A percentile compares a stretch with the other conserved stretches of the same genome.
Conservation (phyloP, 2,329 filamentous ascomycete genomes). For the Aspergillus sp. region DNA sequence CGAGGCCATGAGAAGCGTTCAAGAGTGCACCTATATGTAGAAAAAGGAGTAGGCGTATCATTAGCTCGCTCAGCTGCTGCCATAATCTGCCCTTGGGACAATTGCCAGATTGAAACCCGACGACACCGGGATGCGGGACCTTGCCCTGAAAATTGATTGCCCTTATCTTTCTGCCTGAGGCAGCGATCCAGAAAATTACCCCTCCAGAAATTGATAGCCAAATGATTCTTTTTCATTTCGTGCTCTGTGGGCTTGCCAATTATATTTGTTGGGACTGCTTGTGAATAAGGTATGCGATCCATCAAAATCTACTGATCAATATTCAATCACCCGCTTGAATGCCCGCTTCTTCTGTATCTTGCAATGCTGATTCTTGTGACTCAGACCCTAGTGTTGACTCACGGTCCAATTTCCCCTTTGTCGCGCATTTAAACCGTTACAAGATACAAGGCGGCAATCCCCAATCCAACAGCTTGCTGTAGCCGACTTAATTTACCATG, state of each 20-base stretch:
- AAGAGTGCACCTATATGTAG: background rate
- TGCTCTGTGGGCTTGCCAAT: slow-evolving; percentile 12
- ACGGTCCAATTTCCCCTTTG: slow-evolving; percentile 6
- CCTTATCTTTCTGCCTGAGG: slow-evolving; percentile 26
- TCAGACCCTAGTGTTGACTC: slow-evolving; percentile 3
- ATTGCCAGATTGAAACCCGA: too few relatives aligned
- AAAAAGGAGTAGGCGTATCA: background rate
- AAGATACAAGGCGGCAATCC: background rate
- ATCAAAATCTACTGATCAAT: background rate
- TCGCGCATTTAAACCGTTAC: background rate
- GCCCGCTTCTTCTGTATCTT: background rate
- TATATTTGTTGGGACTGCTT: slow-evolving; percentile 6
- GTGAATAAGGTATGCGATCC: background rate
- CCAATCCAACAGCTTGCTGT: background rate
- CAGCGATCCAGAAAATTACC: slow-evolving; percentile 34
- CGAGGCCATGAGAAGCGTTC: background rate
- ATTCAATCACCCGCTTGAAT: background rate
- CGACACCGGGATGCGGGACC: too few relatives aligned
- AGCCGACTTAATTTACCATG: slow-evolving; percentile 25
- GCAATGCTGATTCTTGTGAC: slow-evolving; percentile 1
- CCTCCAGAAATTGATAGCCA: slow-evolving; percentile 23
- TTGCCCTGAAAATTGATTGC: background rate
- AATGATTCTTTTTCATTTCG: slow-evolving; percentile 9
- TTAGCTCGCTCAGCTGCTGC: background rate
- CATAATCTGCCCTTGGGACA: too few relatives aligned